Percentiles rank a stretch among this genome's conserved stretches.
Evolutionary conservation across 78 protist species (phyloP).

Genomic region (Dictyostelium intermedium): DNA sequence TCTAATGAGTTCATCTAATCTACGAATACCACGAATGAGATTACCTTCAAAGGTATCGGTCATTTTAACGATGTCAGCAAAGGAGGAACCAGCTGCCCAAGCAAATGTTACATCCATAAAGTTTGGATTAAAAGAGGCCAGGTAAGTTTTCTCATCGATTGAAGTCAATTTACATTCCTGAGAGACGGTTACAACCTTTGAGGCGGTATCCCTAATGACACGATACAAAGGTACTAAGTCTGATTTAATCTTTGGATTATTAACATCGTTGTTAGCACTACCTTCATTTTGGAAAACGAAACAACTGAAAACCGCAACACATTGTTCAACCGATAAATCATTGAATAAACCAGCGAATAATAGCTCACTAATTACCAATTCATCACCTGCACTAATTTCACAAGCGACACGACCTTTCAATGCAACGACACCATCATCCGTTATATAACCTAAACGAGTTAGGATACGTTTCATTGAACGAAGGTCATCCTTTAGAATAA

Average conservation of each 20-base stretch:
- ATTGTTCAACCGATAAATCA: slow-evolving; percentile 85
- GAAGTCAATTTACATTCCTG: slow-evolving; percentile 85
- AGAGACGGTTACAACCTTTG: slow-evolving; percentile 83
- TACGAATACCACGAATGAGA: slow-evolving; percentile 89
- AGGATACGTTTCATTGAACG: slow-evolving; percentile 90
- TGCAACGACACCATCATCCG: slow-evolving; percentile 88
- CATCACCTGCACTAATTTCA: slow-evolving; percentile 96
- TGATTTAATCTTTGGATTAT: slow-evolving; percentile 42
- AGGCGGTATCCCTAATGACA: slow-evolving; percentile 85
- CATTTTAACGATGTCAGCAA: slow-evolving; percentile 88
- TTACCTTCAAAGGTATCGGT: slow-evolving; percentile 97
- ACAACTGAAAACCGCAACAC: slow-evolving; percentile 89
- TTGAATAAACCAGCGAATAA: slow-evolving; percentile 94
- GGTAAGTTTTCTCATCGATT: slow-evolving; percentile 85
- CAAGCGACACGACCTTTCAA: slow-evolving; percentile 97
- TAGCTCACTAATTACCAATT: slow-evolving; percentile 94
- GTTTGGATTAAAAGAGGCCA: slow-evolving; percentile 81
- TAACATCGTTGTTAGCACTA: background rate
- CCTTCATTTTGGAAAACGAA: slow-evolving; percentile 84
- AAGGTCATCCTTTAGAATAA: slow-evolving; percentile 88
- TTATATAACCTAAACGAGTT: slow-evolving; percentile 90
- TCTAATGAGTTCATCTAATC: slow-evolving; percentile 94
- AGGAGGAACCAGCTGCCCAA: slow-evolving; percentile 90
- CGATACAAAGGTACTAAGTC: slow-evolving; percentile 77
- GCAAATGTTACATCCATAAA: slow-evolving; percentile 84